These are phyloP conservation scores for Sequoiadendron giganteum DNA, from an alignment of 75 land plant species.

Conservation along the genomic window DNA sequence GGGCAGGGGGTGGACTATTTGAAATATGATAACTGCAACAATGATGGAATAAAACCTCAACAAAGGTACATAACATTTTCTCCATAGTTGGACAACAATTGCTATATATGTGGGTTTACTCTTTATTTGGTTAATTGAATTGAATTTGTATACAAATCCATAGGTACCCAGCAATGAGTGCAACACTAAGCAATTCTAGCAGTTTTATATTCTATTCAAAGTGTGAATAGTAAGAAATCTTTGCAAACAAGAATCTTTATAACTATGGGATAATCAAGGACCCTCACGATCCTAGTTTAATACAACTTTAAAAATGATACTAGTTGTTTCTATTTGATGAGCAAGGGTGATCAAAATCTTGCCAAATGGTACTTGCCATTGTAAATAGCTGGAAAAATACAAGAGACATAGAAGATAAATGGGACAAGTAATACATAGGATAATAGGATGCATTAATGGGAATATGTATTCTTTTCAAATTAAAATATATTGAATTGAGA, in stretches of 20 bases:
- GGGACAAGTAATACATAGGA: slow-evolving; percentile 37
- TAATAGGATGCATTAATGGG: not conserved
- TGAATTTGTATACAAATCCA: not conserved
- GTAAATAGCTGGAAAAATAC: slow-evolving; percentile 76
- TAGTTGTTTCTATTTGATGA: not conserved
- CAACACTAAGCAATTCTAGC: slow-evolving; percentile 31
- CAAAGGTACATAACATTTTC: slow-evolving; percentile 10
- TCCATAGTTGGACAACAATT: not conserved
- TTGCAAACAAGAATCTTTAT: not conserved
- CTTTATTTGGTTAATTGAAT: not conserved
- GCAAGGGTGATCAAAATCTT: slow-evolving; percentile 66
- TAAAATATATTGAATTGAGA: not conserved
- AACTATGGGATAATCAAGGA: not conserved
- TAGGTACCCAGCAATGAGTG: slow-evolving; percentile 39
- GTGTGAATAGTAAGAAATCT: slow-evolving; percentile 45
- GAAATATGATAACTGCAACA: slow-evolving; percentile 46
- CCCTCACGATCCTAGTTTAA: not conserved
- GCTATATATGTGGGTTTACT: not conserved
- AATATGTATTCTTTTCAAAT: not conserved
- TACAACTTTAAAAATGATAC: not conserved
- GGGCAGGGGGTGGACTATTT: slow-evolving; percentile 41
- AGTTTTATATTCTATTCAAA: slow-evolving; percentile 43
- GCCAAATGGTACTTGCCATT: slow-evolving; percentile 49
- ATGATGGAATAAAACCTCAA: slow-evolving; percentile 28
- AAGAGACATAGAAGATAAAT: slow-evolving; percentile 62